Evolutionary conservation across 768 basidiomycete genomes (phyloP).

Genomic region (Pulveroboletus sp.): DNA sequence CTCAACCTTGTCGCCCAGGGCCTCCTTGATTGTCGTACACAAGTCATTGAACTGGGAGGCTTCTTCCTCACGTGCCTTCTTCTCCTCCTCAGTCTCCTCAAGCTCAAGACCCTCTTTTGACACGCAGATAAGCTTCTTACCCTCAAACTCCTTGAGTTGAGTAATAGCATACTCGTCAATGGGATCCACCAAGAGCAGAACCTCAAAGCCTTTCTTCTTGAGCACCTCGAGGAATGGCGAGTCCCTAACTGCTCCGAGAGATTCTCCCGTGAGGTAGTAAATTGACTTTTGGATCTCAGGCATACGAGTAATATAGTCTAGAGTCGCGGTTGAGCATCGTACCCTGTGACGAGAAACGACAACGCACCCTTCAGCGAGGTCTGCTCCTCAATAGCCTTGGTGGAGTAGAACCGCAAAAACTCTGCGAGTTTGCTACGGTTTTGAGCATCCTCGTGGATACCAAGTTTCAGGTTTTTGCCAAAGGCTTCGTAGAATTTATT

Average conservation of each 20-base stretch:
- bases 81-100: conserved; percentile 98
- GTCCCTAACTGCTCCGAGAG: conserved; percentile 82
- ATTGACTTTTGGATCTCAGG: conserved; percentile 98
- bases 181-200: conserved; percentile 94
- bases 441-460: conserved; percentile 98
- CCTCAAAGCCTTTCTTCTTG: conserved; percentile 99
- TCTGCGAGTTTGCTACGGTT: conserved; percentile 99
- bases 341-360: background rate
- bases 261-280: conserved; percentile 99
- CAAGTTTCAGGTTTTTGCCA: conserved; percentile 99
- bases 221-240: conserved; percentile 99
- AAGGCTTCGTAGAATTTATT: conserved; percentile 96
- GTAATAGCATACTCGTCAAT: conserved; percentile 99
- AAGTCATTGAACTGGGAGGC: conserved; percentile 78
- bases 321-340: background rate
- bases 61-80: conserved; percentile 84
- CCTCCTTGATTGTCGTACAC: conserved; percentile 94
- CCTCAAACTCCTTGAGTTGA: conserved; percentile 98
- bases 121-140: conserved; percentile 95
- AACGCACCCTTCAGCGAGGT: conserved; percentile 85
- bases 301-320: conserved; percentile 99
- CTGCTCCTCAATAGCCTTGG: conserved; percentile 86
- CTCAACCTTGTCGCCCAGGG: conserved; percentile 98
- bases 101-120: conserved; percentile 99
- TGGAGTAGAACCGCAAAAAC: conserved; percentile 97